A percentile compares a stretch with the other conserved stretches of the same genome.
Conservation (phyloP, 352 stramenopile species). For the Phytopythium montanum region DNA sequence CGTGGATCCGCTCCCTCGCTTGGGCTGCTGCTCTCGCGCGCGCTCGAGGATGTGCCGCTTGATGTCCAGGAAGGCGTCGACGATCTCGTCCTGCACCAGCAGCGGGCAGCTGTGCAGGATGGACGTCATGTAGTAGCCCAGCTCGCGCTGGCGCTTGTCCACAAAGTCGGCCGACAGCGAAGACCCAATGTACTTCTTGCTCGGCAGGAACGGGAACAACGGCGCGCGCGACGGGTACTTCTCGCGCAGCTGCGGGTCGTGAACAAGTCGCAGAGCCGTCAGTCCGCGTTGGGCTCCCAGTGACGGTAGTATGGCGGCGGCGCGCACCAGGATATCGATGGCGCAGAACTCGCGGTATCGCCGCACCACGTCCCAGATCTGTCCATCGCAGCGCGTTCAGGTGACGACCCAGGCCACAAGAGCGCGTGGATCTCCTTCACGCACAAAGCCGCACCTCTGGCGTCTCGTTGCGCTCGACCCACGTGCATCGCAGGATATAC, state of each 20-base stretch:
- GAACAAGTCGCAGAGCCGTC: slow-evolving; percentile 2
- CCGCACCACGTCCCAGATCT: slow-evolving; percentile 83
- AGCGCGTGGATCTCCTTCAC: neutral
- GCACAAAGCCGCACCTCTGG: slow-evolving; percentile 26
- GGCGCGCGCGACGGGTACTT: slow-evolving; percentile 76
- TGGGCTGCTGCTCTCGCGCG: slow-evolving; percentile 44
- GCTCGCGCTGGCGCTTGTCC: slow-evolving; percentile 82
- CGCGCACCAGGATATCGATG: slow-evolving; percentile 75
- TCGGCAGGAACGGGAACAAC: slow-evolving; percentile 74
- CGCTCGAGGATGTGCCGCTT: slow-evolving; percentile 80
- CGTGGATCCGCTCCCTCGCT: slow-evolving; percentile 20
- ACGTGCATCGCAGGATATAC: slow-evolving; percentile 81
- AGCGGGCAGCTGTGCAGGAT: slow-evolving; percentile 77
- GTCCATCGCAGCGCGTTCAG: slow-evolving; percentile 3
- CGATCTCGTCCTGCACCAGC: slow-evolving; percentile 82
- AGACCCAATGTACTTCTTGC: slow-evolving; percentile 87
- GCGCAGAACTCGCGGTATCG: slow-evolving; percentile 85
- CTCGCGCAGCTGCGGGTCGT: slow-evolving; percentile 52
- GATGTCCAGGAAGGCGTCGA: slow-evolving; percentile 87
- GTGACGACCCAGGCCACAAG: neutral
- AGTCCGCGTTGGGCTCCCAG: too few species aligned
- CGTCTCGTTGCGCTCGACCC: slow-evolving; percentile 44
- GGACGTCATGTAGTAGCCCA: slow-evolving; percentile 85
- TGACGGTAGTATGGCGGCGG: too few species aligned
- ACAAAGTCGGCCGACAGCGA: slow-evolving; percentile 84